Evolutionary conservation across 2,329 filamentous ascomycete genomes (phyloP), one percentile per base, ranked within the genome.

Genomic region (Ampelomyces quisqualis): DNA sequence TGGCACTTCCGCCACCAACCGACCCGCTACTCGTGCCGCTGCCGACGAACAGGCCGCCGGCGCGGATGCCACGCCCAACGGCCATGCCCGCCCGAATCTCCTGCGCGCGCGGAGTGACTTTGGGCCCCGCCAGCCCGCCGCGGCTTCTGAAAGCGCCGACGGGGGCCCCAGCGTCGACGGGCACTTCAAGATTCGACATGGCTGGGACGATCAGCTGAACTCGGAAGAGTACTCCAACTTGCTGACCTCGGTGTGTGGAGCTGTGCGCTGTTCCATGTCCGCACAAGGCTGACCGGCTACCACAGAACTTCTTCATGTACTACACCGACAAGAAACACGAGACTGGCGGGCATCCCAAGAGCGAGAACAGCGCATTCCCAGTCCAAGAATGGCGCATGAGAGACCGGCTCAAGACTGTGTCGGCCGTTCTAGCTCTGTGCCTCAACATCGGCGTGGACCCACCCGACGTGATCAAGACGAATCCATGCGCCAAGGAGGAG

Each of bases 261-360:
- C 34, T 28, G 37, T 38, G 14, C 26, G 7, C n/a, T 21, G 20
- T 18, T 21, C 6, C 17, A 22, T 15, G 9, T 17, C 22, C n/a
- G 9, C 22, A 5, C 21, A 29, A 11, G 18, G 22, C 49, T 55
- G 37, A 56, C 52, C 30, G 13, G 13, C 47, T 21, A 15, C 29
- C 3, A 40, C 69, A 95, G 86, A 94, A 89, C 55, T 98, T 95
- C 82, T 97, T 95, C 75, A 97, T 97, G 91, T 98, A 98, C 72
- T 98, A 88, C 70, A 96, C 91, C 50, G 93, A 98, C 70, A 97
- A 97, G 70, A 85, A 91, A 38, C 93, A 98, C 70, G 93, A 97
- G 67, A 93, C 89, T 15, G 91, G 89, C 23, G 93, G 90, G 15
- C 89, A 90, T 54, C 88, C 90, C 11, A 88, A 90, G 64, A 71